Percentiles rank a stretch among this genome's conserved stretches.
phyloP scores from a whole-genome alignment of 306 rosid genomes.

The Hippophae tibetana region DNA sequence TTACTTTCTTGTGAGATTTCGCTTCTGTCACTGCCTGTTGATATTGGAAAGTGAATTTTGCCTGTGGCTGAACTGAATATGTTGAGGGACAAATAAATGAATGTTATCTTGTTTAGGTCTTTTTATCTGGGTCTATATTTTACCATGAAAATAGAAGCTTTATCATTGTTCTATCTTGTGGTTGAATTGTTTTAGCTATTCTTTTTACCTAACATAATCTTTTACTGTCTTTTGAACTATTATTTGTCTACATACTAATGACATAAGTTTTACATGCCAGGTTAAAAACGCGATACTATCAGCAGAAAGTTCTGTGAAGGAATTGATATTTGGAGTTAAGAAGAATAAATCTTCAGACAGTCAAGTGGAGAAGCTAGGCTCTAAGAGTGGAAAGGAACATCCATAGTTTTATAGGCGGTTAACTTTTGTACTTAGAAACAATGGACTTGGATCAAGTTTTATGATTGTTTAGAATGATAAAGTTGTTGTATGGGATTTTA shows the following conservation, averaged over 20 bases:
- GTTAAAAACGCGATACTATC: slow-evolving; percentile 55
- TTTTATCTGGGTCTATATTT: too few relatives aligned
- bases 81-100: too few relatives aligned
- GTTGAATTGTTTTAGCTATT: background rate
- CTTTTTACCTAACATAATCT: background rate
- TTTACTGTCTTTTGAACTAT: background rate
- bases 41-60: too few relatives aligned
- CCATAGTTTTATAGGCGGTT: slow-evolving; percentile 26
- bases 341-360: slow-evolving; percentile 34
- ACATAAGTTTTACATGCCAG: slow-evolving; percentile 33
- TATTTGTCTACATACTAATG: slow-evolving; percentile 15
- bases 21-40: too few relatives aligned
- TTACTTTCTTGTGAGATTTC: too few relatives aligned
- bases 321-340: slow-evolving; percentile 52
- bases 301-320: slow-evolving; percentile 51
- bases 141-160: too few relatives aligned
- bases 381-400: slow-evolving; percentile 32
- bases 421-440: slow-evolving; percentile 22
- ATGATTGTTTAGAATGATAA: background rate
- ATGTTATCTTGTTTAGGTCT: too few relatives aligned
- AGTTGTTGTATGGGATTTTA: background rate
- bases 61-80: too few relatives aligned
- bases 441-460: slow-evolving; percentile 13
- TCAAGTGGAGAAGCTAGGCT: slow-evolving; percentile 23
- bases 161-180: background rate